These are phyloP conservation scores for Pichia exigua DNA, from an alignment of 805 yeast genomes.

Conservation along the genomic window DNA sequence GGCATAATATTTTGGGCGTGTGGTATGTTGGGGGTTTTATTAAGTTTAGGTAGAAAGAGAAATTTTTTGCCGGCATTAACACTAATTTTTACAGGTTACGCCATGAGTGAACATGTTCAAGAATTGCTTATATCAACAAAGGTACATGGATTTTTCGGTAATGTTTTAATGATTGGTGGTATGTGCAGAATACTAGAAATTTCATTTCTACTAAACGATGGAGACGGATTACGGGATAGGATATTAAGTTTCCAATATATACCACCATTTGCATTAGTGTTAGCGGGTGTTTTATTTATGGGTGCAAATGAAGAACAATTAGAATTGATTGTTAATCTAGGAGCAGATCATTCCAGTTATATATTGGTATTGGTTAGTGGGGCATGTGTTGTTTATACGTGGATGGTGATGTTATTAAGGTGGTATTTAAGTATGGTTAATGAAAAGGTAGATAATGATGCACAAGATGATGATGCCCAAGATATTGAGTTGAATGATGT, in stretches of 20 bases:
- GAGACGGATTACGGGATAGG: constrained; percentile 34
- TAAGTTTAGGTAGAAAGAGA: constrained; percentile 61
- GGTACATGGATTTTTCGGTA: constrained; percentile 83
- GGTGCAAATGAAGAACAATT: constrained; percentile 89
- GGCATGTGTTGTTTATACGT: constrained; percentile 62
- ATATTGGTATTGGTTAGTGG: constrained; percentile 62
- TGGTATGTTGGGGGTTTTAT: constrained; percentile 75
- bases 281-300: constrained; percentile 81
- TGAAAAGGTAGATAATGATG: not conserved
- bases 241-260: constrained; percentile 73
- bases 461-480: constrained; percentile 6
- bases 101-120: constrained; percentile 89
- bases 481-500: constrained; percentile 5
- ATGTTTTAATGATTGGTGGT: constrained; percentile 74
- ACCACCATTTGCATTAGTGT: constrained; percentile 74
- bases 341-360: constrained; percentile 83
- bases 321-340: constrained; percentile 56
- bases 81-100: constrained; percentile 83
- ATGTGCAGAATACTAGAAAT: constrained; percentile 70
- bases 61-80: constrained; percentile 75
- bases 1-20: constrained; percentile 97
- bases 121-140: constrained; percentile 68
- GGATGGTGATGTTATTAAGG: constrained; percentile 54
- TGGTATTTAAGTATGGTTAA: constrained; percentile 37
- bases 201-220: constrained; percentile 64